Evolutionary conservation across 345 rosid species (phyloP).

Genomic region (Ailanthus altissimus): DNA sequence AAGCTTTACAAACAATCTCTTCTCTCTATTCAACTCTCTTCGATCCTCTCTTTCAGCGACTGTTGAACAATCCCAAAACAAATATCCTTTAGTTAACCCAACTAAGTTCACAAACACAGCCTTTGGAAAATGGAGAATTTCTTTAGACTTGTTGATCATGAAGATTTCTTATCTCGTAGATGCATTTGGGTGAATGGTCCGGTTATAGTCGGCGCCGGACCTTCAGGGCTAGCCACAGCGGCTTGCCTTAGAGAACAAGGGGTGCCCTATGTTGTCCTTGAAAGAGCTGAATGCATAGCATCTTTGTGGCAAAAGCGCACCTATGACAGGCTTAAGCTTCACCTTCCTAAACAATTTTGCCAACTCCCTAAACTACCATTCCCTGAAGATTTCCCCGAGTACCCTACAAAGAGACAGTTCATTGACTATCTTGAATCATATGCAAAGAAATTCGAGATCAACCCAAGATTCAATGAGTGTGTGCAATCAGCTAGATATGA

Average conservation of each 20-base stretch:
- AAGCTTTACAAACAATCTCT: background rate
- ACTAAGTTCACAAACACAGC: background rate
- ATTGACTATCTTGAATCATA: conserved; percentile 71
- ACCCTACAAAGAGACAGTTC: conserved; percentile 71
- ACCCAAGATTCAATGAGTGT: conserved; percentile 77
- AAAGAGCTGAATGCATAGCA: conserved; percentile 83
- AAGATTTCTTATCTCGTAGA: conserved; percentile 43
- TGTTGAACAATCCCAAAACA: background rate
- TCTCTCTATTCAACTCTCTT: conserved; percentile 12
- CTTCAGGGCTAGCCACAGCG: conserved; percentile 81
- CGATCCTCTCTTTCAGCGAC: background rate
- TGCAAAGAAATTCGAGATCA: conserved; percentile 60
- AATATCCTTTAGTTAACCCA: background rate
- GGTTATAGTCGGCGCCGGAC: conserved; percentile 84
- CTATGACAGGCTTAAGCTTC: conserved; percentile 83
- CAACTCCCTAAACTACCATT: conserved; percentile 79
- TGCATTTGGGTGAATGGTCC: conserved; percentile 78
- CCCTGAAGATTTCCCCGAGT: conserved; percentile 74
- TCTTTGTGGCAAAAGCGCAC: conserved; percentile 82
- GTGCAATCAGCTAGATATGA: conserved; percentile 82
- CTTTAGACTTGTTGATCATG: conserved; percentile 44
- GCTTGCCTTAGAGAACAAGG: conserved; percentile 74
- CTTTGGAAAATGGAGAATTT: conserved; percentile 39
- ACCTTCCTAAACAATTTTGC: conserved; percentile 80
- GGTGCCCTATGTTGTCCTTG: conserved; percentile 73